A percentile compares a stretch with the other conserved stretches of the same genome.
These are phyloP conservation scores for Nakazawaea anatomiae DNA, from an alignment of 805 yeast species.

Conservation along the genomic window DNA sequence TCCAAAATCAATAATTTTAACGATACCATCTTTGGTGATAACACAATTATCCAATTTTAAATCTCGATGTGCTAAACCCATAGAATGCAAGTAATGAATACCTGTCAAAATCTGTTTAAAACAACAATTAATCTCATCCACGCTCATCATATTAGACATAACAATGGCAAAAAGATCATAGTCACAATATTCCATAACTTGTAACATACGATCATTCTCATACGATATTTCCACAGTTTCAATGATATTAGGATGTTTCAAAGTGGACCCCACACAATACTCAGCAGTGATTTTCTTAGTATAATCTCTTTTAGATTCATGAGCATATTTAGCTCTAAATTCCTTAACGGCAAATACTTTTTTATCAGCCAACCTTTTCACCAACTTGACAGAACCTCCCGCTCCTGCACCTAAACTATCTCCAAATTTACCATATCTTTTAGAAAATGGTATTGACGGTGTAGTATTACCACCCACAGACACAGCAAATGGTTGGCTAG, in stretches of 20 bases:
- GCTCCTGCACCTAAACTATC: conserved; percentile 93
- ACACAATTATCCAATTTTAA: conserved; percentile 92
- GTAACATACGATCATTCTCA: conserved; percentile 80
- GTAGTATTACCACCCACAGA: conserved; percentile 33
- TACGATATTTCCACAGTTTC: conserved; percentile 89
- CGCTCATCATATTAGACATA: conserved; percentile 84
- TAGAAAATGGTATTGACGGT: conserved; percentile 57
- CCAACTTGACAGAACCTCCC: conserved; percentile 82
- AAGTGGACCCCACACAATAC: conserved; percentile 87
- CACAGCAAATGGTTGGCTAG: conserved; percentile 11
- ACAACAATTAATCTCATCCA: conserved; percentile 79
- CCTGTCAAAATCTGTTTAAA: conserved; percentile 84
- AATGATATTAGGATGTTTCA: conserved; percentile 84
- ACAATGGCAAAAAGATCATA: conserved; percentile 91
- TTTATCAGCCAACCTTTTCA: conserved; percentile 59
- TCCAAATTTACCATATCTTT: conserved; percentile 75
- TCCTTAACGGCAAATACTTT: conserved; percentile 89
- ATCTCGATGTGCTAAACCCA: conserved; percentile 90
- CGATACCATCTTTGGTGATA: conserved; percentile 73
- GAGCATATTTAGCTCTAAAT: conserved; percentile 68
- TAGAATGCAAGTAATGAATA: conserved; percentile 69
- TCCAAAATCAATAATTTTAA: conserved; percentile 89
- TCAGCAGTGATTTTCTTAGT: conserved; percentile 91
- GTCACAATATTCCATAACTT: conserved; percentile 94
- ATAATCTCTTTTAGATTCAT: conserved; percentile 78